Evolutionary conservation across 208 protist genomes (phyloP).

Genomic region (Leptomonas pyrrhocoris): DNA sequence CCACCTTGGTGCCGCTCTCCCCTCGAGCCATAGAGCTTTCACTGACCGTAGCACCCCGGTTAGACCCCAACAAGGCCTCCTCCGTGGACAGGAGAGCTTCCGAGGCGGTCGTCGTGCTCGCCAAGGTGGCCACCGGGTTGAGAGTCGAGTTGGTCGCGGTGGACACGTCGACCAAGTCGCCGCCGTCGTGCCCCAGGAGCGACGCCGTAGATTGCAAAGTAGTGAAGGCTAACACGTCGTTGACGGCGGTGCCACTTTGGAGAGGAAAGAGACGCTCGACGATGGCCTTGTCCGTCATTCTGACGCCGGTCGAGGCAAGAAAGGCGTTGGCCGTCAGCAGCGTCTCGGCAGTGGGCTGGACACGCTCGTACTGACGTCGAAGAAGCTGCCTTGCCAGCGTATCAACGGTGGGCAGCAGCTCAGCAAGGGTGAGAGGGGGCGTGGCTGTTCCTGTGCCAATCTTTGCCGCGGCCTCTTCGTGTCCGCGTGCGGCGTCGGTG

Average conservation of each 20-base stretch:
- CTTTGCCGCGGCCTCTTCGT: conserved; percentile 5
- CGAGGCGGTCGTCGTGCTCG: conserved; percentile 12
- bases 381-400: conserved; percentile 36
- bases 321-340: conserved; percentile 30
- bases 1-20: background rate
- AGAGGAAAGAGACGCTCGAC: conserved; percentile 31
- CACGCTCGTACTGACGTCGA: conserved; percentile 25
- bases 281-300: conserved; percentile 27
- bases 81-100: conserved; percentile 6
- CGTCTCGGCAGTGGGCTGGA: conserved; percentile 19
- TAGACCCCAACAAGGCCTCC: background rate
- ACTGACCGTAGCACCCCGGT: background rate
- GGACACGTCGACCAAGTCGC: conserved; percentile 14
- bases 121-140: conserved; percentile 13
- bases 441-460: background rate
- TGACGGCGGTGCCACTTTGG: conserved; percentile 18
- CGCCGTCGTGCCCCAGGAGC: conserved; percentile 5
- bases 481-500: conserved; percentile 16
- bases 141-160: conserved; percentile 9
- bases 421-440: background rate
- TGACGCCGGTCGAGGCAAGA: conserved; percentile 26
- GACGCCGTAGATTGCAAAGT: conserved; percentile 12
- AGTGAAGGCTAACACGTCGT: conserved; percentile 19
- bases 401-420: conserved; percentile 27
- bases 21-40: background rate